Percentiles rank a stretch among this genome's conserved stretches.
Evolutionary conservation across 495 filamentous ascomycete genomes (phyloP).

Genomic region (Lichina pygmaea): DNA sequence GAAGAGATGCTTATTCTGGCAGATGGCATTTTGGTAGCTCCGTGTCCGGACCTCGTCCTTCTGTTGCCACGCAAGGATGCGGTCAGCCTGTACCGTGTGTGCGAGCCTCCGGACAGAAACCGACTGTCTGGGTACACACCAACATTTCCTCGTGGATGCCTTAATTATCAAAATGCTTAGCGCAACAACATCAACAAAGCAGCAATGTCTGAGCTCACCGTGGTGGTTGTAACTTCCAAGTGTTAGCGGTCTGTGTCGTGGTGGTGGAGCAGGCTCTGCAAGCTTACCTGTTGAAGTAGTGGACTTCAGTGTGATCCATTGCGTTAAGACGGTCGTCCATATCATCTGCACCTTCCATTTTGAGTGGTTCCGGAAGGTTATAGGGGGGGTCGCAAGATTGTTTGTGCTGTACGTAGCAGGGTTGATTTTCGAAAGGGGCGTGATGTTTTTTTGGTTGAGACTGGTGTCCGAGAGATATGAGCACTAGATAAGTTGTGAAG

Average conservation of each 20-base stretch:
- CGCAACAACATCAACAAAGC: no score
- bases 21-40: slow-evolving; percentile 90
- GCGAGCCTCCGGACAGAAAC: slow-evolving; percentile 4
- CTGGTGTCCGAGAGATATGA: no score
- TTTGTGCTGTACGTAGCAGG: no score
- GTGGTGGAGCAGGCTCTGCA: slow-evolving; percentile 8
- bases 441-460: no score
- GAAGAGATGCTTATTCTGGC: slow-evolving; percentile 87
- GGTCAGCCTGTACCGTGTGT: background rate
- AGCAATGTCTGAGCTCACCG: slow-evolving; percentile 26
- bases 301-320: slow-evolving; percentile 70
- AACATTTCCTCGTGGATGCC: slow-evolving; percentile 97
- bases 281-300: slow-evolving; percentile 85
- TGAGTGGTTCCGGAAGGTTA: no score
- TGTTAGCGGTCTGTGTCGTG: background rate
- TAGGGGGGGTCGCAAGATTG: no score
- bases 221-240: slow-evolving; percentile 67
- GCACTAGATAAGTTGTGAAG: no score
- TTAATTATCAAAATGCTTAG: slow-evolving; percentile 15
- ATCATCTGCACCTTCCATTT: background rate
- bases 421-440: no score
- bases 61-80: slow-evolving; percentile 15
- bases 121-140: slow-evolving; percentile 26
- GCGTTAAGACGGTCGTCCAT: background rate
- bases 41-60: slow-evolving; percentile 95